These are phyloP conservation scores for Phytophthora hibernalis DNA, from an alignment of 352 stramenopile species.

Conservation along the genomic window DNA sequence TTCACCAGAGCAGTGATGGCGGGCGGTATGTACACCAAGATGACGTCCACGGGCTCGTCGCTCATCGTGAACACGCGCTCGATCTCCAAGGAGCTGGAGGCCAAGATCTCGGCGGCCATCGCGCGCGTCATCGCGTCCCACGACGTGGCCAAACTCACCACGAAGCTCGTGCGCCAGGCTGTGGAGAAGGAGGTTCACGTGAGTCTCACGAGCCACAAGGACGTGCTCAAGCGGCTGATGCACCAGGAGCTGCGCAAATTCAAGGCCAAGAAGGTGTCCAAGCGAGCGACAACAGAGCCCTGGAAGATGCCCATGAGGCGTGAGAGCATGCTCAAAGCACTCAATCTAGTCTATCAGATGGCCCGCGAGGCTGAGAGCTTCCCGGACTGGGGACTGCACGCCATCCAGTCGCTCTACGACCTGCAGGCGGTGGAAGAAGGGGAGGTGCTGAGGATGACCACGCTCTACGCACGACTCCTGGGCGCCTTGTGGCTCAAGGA, in stretches of 20 bases:
- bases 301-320: slow-evolving; percentile 66
- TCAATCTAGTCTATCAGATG: slow-evolving; percentile 53
- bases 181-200: slow-evolving; percentile 89
- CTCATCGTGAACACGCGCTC: slow-evolving; percentile 77
- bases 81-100: slow-evolving; percentile 86
- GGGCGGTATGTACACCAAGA: slow-evolving; percentile 80
- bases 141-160: slow-evolving; percentile 73
- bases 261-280: slow-evolving; percentile 78
- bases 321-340: slow-evolving; percentile 50
- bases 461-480: slow-evolving; percentile 68
- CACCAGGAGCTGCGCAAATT: slow-evolving; percentile 84
- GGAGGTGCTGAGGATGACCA: slow-evolving; percentile 49
- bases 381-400: slow-evolving; percentile 51
- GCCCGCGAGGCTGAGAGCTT: slow-evolving; percentile 32
- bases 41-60: slow-evolving; percentile 72
- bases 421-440: slow-evolving; percentile 62
- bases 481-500: slow-evolving; percentile 62
- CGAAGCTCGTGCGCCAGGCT: slow-evolving; percentile 82
- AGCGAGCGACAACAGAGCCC: slow-evolving; percentile 55
- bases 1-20: too few species aligned
- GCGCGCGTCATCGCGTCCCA: slow-evolving; percentile 68
- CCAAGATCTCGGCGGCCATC: slow-evolving; percentile 79
- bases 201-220: slow-evolving; percentile 88
- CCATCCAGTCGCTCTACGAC: slow-evolving; percentile 73
- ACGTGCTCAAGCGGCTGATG: slow-evolving; percentile 90